Percentiles rank a stretch among this genome's conserved stretches.
These are phyloP conservation scores for Monosporascus sp. DNA, from an alignment of 2,329 filamentous ascomycete genomes.

Conservation along the genomic window DNA sequence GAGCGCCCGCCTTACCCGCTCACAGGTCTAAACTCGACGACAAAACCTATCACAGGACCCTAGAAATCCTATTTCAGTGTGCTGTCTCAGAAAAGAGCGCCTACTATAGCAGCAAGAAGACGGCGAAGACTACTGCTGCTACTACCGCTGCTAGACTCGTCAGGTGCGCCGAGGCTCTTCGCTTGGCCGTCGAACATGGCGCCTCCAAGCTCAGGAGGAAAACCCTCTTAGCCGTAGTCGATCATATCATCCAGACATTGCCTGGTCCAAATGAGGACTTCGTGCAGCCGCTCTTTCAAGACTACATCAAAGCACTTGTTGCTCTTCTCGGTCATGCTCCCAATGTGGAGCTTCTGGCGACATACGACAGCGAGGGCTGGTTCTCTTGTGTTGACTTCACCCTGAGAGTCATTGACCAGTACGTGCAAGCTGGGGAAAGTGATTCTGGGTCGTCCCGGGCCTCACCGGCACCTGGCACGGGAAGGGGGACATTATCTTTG, in stretches of 20 bases:
- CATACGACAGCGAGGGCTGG: constrained; percentile 57
- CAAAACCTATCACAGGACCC: constrained; percentile 74
- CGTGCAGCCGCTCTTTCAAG: constrained; percentile 63
- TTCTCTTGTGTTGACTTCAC: constrained; percentile 66
- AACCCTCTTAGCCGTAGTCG: constrained; percentile 71
- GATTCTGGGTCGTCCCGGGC: constrained; percentile 32
- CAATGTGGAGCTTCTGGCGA: constrained; percentile 73
- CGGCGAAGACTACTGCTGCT: constrained; percentile 40
- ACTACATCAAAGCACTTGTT: constrained; percentile 74
- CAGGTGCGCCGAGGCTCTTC: constrained; percentile 65
- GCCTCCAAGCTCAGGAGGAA: constrained; percentile 64
- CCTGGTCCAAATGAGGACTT: constrained; percentile 56
- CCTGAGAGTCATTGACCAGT: constrained; percentile 53
- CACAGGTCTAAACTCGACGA: constrained; percentile 51
- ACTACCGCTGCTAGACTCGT: constrained; percentile 49
- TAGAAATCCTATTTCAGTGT: constrained; percentile 72
- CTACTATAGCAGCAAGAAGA: constrained; percentile 50
- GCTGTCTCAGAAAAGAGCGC: constrained; percentile 61
- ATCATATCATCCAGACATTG: constrained; percentile 75
- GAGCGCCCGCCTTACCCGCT: constrained; percentile 1
- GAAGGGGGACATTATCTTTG: constrained; percentile 18
- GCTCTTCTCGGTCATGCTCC: constrained; percentile 66
- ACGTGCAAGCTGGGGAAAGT: constrained; percentile 37
- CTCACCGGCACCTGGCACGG: constrained; percentile 41
- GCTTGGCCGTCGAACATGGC: constrained; percentile 66